A percentile compares a stretch with the other conserved stretches of the same genome.
These are phyloP conservation scores for Sporodiniella umbellata DNA, from an alignment of 371 early-diverging fungal genomes.

Conservation along the genomic window DNA sequence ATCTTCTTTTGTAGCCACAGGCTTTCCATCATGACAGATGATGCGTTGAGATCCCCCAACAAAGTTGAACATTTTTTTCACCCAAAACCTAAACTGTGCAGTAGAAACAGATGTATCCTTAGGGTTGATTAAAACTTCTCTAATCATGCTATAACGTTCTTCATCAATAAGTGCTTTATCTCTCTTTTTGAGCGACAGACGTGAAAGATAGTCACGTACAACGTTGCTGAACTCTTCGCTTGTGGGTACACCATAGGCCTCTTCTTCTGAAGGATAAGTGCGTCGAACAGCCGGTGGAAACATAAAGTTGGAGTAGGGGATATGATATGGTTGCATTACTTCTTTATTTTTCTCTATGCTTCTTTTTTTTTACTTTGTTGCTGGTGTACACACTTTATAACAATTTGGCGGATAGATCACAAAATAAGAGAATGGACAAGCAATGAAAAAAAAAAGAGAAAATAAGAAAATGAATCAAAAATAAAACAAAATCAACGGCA, in stretches of 20 bases:
- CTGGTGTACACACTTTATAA: no score
- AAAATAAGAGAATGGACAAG: neutral
- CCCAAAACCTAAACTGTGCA: slow-evolving; percentile 47
- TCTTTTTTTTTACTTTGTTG: no score
- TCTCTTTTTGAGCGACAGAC: slow-evolving; percentile 39
- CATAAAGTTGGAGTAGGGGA: neutral
- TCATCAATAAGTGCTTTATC: slow-evolving; percentile 41
- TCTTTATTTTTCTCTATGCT: no score
- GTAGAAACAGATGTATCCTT: slow-evolving; percentile 44
- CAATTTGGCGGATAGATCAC: neutral
- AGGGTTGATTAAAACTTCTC: slow-evolving; percentile 37
- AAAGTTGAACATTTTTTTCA: slow-evolving; percentile 45
- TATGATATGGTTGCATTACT: neutral
- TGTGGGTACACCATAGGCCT: slow-evolving; percentile 5
- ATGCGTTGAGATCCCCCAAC: slow-evolving; percentile 16
- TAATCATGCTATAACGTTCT: slow-evolving; percentile 37
- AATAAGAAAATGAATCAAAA: neutral
- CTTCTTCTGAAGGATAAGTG: slow-evolving; percentile 6
- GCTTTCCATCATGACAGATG: slow-evolving; percentile 38
- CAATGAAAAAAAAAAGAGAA: neutral
- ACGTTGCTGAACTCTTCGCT: slow-evolving; percentile 13
- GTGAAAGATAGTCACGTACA: slow-evolving; percentile 27
- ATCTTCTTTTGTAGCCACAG: slow-evolving; percentile 39
- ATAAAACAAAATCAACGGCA: neutral
- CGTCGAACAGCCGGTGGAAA: neutral